phyloP scores from a whole-genome alignment of 768 basidiomycete genomes.

The Sarcodon aspratus region DNA sequence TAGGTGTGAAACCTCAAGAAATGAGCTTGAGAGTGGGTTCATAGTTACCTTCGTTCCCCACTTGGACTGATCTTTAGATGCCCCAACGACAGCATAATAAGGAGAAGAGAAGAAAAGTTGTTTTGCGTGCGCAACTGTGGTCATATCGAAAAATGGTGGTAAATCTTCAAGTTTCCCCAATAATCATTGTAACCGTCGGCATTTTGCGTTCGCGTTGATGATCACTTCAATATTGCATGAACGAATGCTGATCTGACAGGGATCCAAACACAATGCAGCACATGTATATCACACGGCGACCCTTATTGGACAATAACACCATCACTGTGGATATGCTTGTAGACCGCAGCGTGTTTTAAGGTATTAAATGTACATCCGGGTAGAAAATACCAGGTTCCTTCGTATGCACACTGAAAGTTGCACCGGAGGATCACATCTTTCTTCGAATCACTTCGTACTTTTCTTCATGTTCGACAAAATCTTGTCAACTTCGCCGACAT shows the following conservation, averaged over 20 bases:
- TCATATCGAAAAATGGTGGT: conserved; percentile 5
- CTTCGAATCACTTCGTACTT: neutral
- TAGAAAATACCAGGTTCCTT: no score
- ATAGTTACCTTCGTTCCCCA: conserved; percentile 58
- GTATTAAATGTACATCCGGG: no score
- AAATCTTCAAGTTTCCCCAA: neutral
- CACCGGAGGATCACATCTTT: no score
- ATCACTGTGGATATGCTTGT: no score
- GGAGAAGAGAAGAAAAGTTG: conserved; percentile 48
- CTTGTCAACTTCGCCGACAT: conserved; percentile 56
- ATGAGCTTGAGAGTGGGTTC: neutral
- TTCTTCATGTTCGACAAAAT: conserved; percentile 55
- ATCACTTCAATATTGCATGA: no score
- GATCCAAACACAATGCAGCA: no score
- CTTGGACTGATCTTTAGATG: conserved; percentile 69
- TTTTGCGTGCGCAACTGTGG: conserved; percentile 30
- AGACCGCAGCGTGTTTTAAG: no score
- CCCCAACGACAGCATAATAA: conserved; percentile 70
- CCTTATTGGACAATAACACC: no score
- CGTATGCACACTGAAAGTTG: no score
- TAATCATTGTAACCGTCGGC: neutral
- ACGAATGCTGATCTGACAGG: no score
- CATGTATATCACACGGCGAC: no score
- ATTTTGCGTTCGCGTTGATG: no score
- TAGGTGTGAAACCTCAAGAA: neutral